These are phyloP conservation scores for Arctium minus DNA, from an alignment of 129 eudicot species.

Conservation along the genomic window DNA sequence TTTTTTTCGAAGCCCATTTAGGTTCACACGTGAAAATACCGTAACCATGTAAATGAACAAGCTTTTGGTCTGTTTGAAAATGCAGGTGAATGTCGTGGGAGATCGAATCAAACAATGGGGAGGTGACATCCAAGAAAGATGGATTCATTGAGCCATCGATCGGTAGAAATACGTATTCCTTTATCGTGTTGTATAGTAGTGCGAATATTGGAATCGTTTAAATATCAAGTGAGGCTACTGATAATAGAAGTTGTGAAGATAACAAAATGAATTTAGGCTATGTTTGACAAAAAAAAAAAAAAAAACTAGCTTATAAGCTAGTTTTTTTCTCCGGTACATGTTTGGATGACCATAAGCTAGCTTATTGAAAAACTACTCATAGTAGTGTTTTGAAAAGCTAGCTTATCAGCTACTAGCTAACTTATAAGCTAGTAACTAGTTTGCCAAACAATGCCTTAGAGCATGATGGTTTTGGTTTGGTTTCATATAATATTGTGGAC, in stretches of 20 bases:
- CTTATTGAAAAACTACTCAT: no score
- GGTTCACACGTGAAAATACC: background rate
- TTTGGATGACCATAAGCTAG: no score
- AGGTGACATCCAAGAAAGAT: slow-evolving; percentile 26
- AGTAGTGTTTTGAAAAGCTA: no score
- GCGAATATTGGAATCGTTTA: background rate
- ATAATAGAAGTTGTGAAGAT: no score
- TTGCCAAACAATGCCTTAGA: no score
- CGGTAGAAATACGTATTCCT: background rate
- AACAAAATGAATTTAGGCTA: background rate
- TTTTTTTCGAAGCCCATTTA: background rate
- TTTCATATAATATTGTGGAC: background rate
- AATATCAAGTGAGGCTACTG: background rate
- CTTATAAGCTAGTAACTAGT: no score
- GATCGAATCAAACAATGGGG: slow-evolving; percentile 55
- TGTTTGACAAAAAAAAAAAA: no score
- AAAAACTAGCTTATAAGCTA: no score
- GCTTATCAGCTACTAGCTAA: no score
- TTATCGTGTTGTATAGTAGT: background rate
- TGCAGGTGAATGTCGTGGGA: slow-evolving; percentile 48
- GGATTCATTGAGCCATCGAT: background rate
- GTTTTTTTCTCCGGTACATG: no score
- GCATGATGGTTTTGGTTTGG: background rate
- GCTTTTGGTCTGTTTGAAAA: background rate
- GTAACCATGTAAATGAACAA: background rate